phyloP scores from a whole-genome alignment of 2,329 filamentous ascomycete genomes.

The Phialocephala subalpina region DNA sequence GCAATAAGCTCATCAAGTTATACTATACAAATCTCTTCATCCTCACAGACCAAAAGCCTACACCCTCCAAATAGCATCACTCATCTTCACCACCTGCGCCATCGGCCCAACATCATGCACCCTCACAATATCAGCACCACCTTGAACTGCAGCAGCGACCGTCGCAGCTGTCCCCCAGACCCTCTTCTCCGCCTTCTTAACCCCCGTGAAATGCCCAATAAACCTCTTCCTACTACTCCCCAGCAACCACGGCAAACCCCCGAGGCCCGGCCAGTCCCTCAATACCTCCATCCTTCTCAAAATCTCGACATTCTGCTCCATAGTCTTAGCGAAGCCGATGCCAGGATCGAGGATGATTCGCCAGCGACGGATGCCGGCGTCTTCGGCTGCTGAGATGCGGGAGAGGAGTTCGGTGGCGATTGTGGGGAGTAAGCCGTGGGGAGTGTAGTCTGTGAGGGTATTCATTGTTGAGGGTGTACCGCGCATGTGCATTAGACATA shows the following conservation, averaged over 20 bases:
- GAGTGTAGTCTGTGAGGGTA: constrained; percentile 57
- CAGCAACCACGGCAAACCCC: constrained; percentile 84
- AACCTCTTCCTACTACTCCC: constrained; percentile 92
- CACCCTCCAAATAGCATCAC: constrained; percentile 86
- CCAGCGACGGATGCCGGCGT: constrained; percentile 87
- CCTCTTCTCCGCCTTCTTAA: constrained; percentile 73
- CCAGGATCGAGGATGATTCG: constrained; percentile 94
- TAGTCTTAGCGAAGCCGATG: constrained; percentile 90
- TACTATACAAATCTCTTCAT: not conserved
- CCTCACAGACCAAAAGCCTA: not conserved
- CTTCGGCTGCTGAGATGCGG: constrained; percentile 77
- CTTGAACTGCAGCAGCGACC: constrained; percentile 83
- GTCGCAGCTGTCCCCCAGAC: constrained; percentile 89
- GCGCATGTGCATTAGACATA: constrained; percentile 80
- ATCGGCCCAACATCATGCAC: constrained; percentile 93
- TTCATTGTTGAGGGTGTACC: constrained; percentile 74
- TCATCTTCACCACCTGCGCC: constrained; percentile 83
- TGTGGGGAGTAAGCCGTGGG: constrained; percentile 61
- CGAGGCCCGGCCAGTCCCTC: constrained; percentile 68
- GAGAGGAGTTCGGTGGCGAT: constrained; percentile 63
- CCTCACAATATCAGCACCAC: constrained; percentile 89
- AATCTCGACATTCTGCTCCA: constrained; percentile 82
- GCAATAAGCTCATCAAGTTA: too few relatives aligned
- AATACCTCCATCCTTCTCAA: constrained; percentile 73
- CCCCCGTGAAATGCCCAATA: constrained; percentile 82